Evolutionary conservation across 2,329 filamentous ascomycete species (phyloP).

Genomic region (Fusarium mangiferae): DNA sequence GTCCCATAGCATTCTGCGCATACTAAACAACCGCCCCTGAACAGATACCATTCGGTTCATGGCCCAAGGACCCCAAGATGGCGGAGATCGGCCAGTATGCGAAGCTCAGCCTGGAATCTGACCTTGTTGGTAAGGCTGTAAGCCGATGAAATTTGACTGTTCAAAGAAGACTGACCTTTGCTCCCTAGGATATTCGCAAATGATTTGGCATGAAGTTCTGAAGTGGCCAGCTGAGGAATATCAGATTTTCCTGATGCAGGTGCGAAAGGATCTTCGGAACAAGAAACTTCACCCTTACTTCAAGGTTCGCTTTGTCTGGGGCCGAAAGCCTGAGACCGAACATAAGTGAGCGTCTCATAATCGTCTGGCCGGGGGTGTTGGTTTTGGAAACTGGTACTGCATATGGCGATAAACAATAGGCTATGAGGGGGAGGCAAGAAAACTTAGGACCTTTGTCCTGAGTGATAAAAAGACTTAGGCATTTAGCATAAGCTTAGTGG

Average conservation of each 20-base stretch:
- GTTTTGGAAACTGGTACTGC: too few species aligned
- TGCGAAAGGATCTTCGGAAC: conserved; percentile 13
- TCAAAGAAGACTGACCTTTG: neutral
- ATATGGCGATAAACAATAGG: neutral
- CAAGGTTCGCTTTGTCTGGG: conserved; percentile 13
- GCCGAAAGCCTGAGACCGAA: neutral
- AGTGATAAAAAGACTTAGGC: neutral
- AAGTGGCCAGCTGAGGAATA: conserved; percentile 18
- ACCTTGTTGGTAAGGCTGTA: conserved; percentile 8
- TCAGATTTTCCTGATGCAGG: conserved; percentile 12
- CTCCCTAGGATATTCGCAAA: conserved; percentile 3
- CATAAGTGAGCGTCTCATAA: neutral
- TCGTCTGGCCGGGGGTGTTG: fast-evolving
- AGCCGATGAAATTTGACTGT: fast-evolving
- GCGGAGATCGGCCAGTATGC: conserved; percentile 16
- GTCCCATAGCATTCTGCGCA: fast-evolving
- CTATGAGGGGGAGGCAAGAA: too few species aligned
- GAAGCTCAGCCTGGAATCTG: conserved; percentile 13
- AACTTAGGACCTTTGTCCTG: neutral
- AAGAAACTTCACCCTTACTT: conserved; percentile 17
- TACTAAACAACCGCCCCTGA: neutral
- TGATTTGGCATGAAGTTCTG: conserved; percentile 17
- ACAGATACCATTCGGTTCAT: conserved; percentile 12
- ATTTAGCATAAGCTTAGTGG: neutral
- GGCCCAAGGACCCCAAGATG: conserved; percentile 6